Evolutionary conservation across 768 basidiomycete genomes (phyloP).

Genomic region (Leccinum truebloodii): DNA sequence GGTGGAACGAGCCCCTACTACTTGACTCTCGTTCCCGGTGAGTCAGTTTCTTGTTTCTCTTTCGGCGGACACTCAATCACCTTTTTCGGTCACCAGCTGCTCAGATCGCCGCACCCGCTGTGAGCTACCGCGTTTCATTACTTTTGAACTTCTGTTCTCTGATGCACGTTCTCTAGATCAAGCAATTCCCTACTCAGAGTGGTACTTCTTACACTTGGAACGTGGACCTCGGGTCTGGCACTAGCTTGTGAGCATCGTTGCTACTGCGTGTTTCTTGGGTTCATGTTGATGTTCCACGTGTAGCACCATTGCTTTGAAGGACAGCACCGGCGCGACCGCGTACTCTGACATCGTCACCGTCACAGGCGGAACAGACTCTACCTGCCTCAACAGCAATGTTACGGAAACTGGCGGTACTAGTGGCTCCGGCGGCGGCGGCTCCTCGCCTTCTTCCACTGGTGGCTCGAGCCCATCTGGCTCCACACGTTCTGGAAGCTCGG

Average conservation of each 20-base stretch:
- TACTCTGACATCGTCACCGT: constrained; percentile 57
- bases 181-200: constrained; percentile 48
- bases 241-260: constrained; percentile 41
- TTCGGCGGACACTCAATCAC: background rate
- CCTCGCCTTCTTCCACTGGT: constrained; percentile 5
- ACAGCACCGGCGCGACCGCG: constrained; percentile 51
- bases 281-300: background rate
- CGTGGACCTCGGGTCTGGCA: constrained; percentile 47
- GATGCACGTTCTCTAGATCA: constrained; percentile 42
- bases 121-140: constrained; percentile 30
- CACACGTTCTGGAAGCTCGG: background rate
- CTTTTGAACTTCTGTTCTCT: background rate
- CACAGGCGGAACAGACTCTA: constrained; percentile 33
- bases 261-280: background rate
- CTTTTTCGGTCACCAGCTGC: constrained; percentile 41
- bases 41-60: constrained; percentile 3
- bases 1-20: constrained; percentile 59
- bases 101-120: constrained; percentile 51
- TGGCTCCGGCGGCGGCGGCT: background rate
- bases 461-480: background rate
- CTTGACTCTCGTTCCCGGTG: constrained; percentile 62
- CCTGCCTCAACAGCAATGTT: constrained; percentile 30
- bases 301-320: constrained; percentile 60
- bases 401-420: constrained; percentile 12
- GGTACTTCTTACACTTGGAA: constrained; percentile 53